These are phyloP conservation scores for Fusarium sp. DNA, from an alignment of 2,329 filamentous ascomycete genomes.

Conservation along the genomic window DNA sequence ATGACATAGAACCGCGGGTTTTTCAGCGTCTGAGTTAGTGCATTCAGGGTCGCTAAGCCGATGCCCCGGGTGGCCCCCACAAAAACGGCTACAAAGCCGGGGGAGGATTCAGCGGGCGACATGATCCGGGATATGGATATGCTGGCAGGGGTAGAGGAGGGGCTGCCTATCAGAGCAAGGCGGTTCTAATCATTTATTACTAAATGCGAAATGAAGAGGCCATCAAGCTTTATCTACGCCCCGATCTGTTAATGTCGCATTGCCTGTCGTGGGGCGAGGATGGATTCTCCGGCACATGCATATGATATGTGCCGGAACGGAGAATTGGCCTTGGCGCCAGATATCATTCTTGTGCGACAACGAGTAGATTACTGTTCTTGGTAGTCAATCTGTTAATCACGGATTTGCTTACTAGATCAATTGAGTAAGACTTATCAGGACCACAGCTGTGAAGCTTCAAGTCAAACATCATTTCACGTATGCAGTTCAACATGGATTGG, in stretches of 20 bases:
- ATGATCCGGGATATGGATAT: background rate
- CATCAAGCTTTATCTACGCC: too few relatives aligned
- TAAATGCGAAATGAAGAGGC: too few relatives aligned
- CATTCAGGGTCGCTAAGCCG: slow-evolving; percentile 1
- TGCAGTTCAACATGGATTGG: background rate
- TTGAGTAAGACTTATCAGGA: background rate
- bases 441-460: background rate
- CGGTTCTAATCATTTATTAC: too few relatives aligned
- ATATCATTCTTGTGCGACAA: background rate
- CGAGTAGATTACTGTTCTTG: too few relatives aligned
- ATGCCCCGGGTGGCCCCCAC: slow-evolving; percentile 5
- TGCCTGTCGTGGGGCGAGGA: background rate
- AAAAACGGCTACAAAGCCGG: slow-evolving; percentile 1
- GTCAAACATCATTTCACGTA: background rate
- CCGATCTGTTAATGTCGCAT: too few relatives aligned
- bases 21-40: background rate
- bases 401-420: background rate
- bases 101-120: background rate
- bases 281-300: slow-evolving; percentile 12
- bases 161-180: too few relatives aligned
- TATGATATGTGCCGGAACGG: background rate
- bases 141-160: too few relatives aligned
- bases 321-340: background rate
- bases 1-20: background rate
- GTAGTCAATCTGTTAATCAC: too few relatives aligned